Conservation (phyloP, 2,329 filamentous ascomycete genomes). For the Sordariomycetes sp. region DNA sequence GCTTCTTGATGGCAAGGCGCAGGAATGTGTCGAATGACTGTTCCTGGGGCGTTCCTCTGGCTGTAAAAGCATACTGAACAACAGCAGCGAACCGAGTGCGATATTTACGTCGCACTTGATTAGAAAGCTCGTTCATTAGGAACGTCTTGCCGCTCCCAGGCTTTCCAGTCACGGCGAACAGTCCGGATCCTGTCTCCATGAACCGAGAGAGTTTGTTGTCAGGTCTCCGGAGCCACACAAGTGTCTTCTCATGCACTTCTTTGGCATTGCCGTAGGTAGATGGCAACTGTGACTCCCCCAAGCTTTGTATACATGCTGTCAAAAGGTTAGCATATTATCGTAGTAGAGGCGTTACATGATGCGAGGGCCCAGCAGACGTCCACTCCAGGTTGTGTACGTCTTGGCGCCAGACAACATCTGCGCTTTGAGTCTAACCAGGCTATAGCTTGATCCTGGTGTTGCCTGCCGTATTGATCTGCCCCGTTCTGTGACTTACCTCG, state of each 20-base stretch:
- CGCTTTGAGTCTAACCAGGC: too few species aligned
- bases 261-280: neutral
- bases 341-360: neutral
- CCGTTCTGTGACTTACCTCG: neutral
- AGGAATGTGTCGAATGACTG: neutral
- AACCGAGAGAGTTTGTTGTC: slow-evolving; percentile 2
- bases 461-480: too few species aligned
- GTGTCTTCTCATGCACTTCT: neutral
- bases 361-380: too few species aligned
- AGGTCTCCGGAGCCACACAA: neutral
- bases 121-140: slow-evolving; percentile 6
- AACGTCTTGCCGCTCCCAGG: slow-evolving; percentile 8
- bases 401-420: too few species aligned
- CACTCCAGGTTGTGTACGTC: too few species aligned
- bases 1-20: neutral
- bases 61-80: neutral
- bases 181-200: slow-evolving; percentile 3
- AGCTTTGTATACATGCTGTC: neutral
- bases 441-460: too few species aligned
- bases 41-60: neutral
- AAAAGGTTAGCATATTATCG: neutral
- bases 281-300: neutral
- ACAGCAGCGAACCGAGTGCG: neutral
- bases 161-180: slow-evolving; percentile 6
- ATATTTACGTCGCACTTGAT: slow-evolving; percentile 1